A percentile compares a stretch with the other conserved stretches of the same genome.
Conservation (phyloP, 202 grass and related monocot genomes). For the Carex sylvatica region DNA sequence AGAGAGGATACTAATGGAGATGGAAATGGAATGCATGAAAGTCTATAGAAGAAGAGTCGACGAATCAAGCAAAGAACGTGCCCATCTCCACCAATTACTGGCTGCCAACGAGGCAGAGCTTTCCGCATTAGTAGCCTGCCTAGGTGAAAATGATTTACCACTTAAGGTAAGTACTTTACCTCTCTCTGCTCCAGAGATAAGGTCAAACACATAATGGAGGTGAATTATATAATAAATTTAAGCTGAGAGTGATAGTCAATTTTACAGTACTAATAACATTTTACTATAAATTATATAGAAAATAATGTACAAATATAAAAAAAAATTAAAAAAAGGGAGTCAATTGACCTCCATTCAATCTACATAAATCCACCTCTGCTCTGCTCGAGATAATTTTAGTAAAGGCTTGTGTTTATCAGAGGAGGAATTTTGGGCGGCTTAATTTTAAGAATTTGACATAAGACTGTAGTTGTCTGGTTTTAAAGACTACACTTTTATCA, state of each 20-base stretch:
- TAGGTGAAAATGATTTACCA: conserved; percentile 53
- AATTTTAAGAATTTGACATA: background rate
- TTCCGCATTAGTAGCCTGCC: conserved; percentile 57
- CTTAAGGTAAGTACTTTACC: conserved; percentile 48
- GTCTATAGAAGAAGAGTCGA: conserved; percentile 77
- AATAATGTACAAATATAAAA: too few species aligned
- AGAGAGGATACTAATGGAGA: conserved; percentile 76
- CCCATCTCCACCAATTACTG: conserved; percentile 63
- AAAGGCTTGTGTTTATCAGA: background rate
- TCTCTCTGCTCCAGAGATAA: background rate
- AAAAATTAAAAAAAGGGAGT: too few species aligned
- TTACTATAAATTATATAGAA: too few species aligned
- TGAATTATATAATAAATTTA: too few species aligned
- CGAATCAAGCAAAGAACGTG: conserved; percentile 59
- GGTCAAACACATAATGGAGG: too few species aligned
- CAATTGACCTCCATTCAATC: too few species aligned
- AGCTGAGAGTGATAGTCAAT: too few species aligned
- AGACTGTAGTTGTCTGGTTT: background rate
- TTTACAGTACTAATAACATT: too few species aligned
- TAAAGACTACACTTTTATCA: background rate
- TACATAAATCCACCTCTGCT: background rate
- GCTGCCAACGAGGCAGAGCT: conserved; percentile 81
- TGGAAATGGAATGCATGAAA: conserved; percentile 79
- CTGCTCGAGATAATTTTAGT: background rate
- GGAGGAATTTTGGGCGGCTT: background rate